These are phyloP conservation scores for Globisporangium ultimum DNA, from an alignment of 352 stramenopile species.

Conservation along the genomic window DNA sequence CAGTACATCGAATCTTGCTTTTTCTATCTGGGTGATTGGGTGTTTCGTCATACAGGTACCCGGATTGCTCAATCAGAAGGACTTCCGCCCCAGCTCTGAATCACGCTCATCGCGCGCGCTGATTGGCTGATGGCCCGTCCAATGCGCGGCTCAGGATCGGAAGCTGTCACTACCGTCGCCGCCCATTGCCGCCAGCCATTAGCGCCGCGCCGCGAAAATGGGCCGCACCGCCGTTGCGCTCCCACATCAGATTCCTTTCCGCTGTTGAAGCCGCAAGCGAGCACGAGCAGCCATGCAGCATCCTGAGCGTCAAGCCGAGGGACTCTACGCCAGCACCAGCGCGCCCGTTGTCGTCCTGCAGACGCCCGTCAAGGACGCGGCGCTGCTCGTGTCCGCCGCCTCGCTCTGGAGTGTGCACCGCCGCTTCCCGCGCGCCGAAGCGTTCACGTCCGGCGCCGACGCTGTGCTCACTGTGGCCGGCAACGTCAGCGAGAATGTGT, in stretches of 20 bases:
- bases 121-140: slow-evolving; percentile 11
- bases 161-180: slow-evolving; percentile 6
- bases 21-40: neutral
- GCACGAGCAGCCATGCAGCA: slow-evolving; percentile 13
- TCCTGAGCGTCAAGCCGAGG: slow-evolving; percentile 32
- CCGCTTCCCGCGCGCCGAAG: slow-evolving; percentile 35
- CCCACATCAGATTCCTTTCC: slow-evolving; percentile 9
- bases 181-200: slow-evolving; percentile 5
- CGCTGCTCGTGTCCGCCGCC: slow-evolving; percentile 1
- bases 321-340: slow-evolving; percentile 12
- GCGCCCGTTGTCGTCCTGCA: slow-evolving; percentile 8
- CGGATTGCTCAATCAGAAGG: slow-evolving; percentile 3
- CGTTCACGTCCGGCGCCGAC: slow-evolving; percentile 51
- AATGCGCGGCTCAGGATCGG: slow-evolving; percentile 15
- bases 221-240: neutral
- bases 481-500: slow-evolving; percentile 60
- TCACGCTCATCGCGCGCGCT: slow-evolving; percentile 6
- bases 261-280: slow-evolving; percentile 8
- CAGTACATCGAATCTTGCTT: neutral
- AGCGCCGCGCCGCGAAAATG: neutral
- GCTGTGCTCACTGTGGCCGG: slow-evolving; percentile 56
- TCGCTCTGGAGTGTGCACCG: slow-evolving; percentile 30
- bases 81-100: slow-evolving; percentile 6
- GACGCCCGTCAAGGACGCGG: slow-evolving; percentile 13
- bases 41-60: neutral